These are phyloP conservation scores for Anacardium occidentale DNA, from an alignment of 345 rosid genomes.

Conservation along the genomic window DNA sequence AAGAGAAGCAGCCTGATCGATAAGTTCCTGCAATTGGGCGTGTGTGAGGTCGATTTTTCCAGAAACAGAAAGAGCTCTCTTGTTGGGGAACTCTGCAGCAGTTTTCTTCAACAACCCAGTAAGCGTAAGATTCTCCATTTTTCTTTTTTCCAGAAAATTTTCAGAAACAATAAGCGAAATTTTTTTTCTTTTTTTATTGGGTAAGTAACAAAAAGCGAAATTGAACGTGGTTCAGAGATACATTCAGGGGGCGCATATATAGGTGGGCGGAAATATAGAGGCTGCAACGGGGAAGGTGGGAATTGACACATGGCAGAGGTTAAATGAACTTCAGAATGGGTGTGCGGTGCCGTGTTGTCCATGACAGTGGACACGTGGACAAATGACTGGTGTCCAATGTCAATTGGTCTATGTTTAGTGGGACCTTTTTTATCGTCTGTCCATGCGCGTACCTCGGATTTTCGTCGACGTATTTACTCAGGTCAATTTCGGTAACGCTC, in stretches of 20 bases:
- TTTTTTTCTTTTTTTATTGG: too few species aligned
- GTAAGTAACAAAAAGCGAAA: too few species aligned
- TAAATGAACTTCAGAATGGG: background rate
- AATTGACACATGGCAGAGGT: background rate
- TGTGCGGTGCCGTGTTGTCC: background rate
- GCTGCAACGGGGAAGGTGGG: background rate
- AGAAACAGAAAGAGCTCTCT: slow-evolving; percentile 43
- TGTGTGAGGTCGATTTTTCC: slow-evolving; percentile 49
- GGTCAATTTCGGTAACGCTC: background rate
- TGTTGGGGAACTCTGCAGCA: slow-evolving; percentile 41
- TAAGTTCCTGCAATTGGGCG: slow-evolving; percentile 33
- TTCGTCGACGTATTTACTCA: background rate
- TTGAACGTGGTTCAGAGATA: background rate
- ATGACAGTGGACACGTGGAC: background rate
- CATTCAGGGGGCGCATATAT: too few species aligned
- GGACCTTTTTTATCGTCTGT: background rate
- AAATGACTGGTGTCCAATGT: background rate
- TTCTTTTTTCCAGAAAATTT: background rate
- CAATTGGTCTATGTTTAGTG: background rate
- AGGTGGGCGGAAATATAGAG: background rate
- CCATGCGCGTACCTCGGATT: background rate
- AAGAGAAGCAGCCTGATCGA: slow-evolving; percentile 56
- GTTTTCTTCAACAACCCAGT: slow-evolving; percentile 46
- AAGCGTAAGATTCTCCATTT: slow-evolving; percentile 42
- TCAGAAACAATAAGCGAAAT: background rate